Evolutionary conservation across 1,284 basidiomycete genomes (phyloP).

Genomic region (Singerocomus rubriflavus): DNA sequence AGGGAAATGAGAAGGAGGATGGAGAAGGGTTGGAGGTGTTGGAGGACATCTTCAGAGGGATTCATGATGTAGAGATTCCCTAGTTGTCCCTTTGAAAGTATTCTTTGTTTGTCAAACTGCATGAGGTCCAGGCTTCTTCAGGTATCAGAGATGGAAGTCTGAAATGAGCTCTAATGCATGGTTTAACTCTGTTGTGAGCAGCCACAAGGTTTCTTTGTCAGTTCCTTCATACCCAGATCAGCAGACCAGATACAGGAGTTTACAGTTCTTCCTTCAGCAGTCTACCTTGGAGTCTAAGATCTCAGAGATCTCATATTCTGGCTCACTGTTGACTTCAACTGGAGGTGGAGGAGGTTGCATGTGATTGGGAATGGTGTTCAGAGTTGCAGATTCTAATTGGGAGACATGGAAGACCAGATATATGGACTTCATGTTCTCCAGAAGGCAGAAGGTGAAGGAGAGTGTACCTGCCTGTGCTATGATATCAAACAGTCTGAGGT

Average conservation of each 20-base stretch:
- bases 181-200: neutral
- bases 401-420: neutral
- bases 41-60: too few species aligned
- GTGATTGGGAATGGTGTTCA: too few species aligned
- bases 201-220: neutral
- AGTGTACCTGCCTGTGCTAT: neutral
- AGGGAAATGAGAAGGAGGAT: too few species aligned
- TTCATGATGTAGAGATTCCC: too few species aligned
- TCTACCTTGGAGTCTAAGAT: neutral
- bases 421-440: neutral
- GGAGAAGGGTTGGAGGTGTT: too few species aligned
- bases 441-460: neutral
- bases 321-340: neutral
- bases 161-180: neutral
- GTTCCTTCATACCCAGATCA: neutral
- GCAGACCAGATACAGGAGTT: neutral
- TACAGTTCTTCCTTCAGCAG: too few species aligned
- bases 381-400: neutral
- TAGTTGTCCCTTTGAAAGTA: too few species aligned
- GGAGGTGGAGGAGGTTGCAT: too few species aligned
- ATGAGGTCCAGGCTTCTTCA: neutral
- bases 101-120: too few species aligned
- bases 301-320: neutral
- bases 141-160: neutral
- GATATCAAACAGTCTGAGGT: neutral